phyloP scores from a whole-genome alignment of 345 rosid species.

The Salix caprea region DNA sequence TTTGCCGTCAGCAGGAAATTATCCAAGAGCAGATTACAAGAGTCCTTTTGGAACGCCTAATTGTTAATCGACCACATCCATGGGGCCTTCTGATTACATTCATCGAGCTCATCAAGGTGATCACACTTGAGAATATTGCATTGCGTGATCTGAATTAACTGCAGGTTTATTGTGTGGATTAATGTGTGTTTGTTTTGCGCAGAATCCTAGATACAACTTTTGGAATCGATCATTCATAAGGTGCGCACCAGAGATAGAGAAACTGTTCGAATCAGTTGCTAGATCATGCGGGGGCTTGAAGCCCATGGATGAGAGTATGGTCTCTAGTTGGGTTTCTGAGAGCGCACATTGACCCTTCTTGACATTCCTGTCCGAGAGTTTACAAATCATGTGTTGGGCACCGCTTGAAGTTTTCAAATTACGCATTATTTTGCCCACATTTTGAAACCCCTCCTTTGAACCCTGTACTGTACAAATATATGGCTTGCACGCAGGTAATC shows the following conservation, averaged over 20 bases:
- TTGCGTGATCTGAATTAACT: neutral
- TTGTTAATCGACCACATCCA: constrained; percentile 92
- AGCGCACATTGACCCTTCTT: constrained; percentile 13
- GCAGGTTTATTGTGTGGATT: neutral
- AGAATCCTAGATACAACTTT: constrained; percentile 83
- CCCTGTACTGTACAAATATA: neutral
- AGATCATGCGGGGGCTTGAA: constrained; percentile 75
- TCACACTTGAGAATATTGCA: neutral
- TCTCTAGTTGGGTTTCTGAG: constrained; percentile 60
- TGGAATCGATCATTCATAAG: constrained; percentile 75
- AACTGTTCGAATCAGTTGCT: constrained; percentile 77
- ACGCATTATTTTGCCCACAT: neutral
- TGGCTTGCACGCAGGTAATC: neutral
- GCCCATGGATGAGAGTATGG: constrained; percentile 75
- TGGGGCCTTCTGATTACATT: constrained; percentile 99
- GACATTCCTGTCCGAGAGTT: neutral
- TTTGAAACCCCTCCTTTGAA: neutral
- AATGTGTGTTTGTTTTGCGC: constrained; percentile 14
- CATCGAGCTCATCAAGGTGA: constrained; percentile 93
- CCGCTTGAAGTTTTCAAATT: neutral
- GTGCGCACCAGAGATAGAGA: constrained; percentile 91
- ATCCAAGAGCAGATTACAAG: constrained; percentile 98
- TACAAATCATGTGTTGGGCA: neutral
- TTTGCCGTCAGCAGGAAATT: constrained; percentile 52
- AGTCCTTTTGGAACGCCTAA: constrained; percentile 88